Conservation (phyloP, 2,329 filamentous ascomycete species). For the Gnomoniopsis sp. region DNA sequence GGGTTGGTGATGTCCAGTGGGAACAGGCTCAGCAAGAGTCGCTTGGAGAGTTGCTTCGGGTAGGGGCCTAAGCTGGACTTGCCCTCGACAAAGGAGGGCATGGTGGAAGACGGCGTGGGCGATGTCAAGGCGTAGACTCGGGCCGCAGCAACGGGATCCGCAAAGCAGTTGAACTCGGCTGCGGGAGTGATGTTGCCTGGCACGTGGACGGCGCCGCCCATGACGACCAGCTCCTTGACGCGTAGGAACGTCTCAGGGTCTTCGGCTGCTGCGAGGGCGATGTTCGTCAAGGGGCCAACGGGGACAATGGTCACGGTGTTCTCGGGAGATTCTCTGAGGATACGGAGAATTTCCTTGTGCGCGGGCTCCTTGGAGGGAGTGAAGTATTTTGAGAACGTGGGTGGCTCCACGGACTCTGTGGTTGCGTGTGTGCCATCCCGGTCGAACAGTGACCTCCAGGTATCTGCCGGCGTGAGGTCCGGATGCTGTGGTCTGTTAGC, state of each 20-base stretch:
- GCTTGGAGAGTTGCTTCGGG: conserved; percentile 59
- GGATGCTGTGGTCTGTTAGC: conserved; percentile 51
- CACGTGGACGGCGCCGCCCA: conserved; percentile 82
- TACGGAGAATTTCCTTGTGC: conserved; percentile 83
- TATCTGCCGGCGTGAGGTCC: conserved; percentile 69
- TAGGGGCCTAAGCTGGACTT: conserved; percentile 56
- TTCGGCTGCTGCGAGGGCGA: conserved; percentile 82
- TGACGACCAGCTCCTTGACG: conserved; percentile 88
- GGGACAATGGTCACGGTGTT: conserved; percentile 88
- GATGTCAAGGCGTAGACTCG: conserved; percentile 76
- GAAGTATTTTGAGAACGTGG: conserved; percentile 60
- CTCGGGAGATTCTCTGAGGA: conserved; percentile 75
- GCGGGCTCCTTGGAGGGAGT: conserved; percentile 70
- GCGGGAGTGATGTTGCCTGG: conserved; percentile 82
- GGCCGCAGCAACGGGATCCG: conserved; percentile 76
- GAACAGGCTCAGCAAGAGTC: conserved; percentile 66
- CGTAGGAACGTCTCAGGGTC: conserved; percentile 87
- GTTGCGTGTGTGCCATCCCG: conserved; percentile 25
- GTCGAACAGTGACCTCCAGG: conserved; percentile 69
- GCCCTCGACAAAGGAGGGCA: conserved; percentile 63
- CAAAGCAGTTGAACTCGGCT: conserved; percentile 94
- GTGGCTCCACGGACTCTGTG: conserved; percentile 33
- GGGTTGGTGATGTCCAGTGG: conserved; percentile 74
- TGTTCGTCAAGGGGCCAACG: conserved; percentile 88
- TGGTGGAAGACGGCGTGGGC: conserved; percentile 69